A percentile compares a stretch with the other conserved stretches of the same genome.
phyloP scores from a whole-genome alignment of 495 filamentous ascomycete genomes.

The Parmelia sp. region DNA sequence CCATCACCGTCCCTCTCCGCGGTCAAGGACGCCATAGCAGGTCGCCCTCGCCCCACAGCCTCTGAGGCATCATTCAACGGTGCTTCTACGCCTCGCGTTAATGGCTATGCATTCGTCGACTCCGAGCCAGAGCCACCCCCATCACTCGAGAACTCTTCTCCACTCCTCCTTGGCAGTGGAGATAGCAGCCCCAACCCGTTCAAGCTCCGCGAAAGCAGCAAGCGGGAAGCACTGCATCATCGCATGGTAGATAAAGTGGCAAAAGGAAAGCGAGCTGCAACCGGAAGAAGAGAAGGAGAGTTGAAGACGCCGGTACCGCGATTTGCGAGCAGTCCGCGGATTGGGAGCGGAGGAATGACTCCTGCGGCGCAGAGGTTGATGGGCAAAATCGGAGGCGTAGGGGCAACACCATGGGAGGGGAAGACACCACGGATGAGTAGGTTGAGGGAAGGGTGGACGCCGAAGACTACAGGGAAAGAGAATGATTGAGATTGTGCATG shows the following conservation, averaged over 20 bases:
- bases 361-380: slow-evolving; percentile 79
- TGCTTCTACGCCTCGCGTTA: slow-evolving; percentile 80
- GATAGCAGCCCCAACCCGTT: slow-evolving; percentile 74
- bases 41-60: slow-evolving; percentile 56
- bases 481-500: neutral
- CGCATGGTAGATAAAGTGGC: slow-evolving; percentile 84
- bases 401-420: slow-evolving; percentile 33
- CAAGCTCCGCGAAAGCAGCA: slow-evolving; percentile 65
- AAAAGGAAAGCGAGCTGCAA: slow-evolving; percentile 55
- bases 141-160: slow-evolving; percentile 17
- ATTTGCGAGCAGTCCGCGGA: slow-evolving; percentile 66
- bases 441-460: slow-evolving; percentile 51
- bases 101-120: slow-evolving; percentile 92
- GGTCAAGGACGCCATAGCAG: slow-evolving; percentile 79
- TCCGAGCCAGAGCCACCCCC: slow-evolving; percentile 55
- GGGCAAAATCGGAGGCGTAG: slow-evolving; percentile 54
- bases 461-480: slow-evolving; percentile 24
- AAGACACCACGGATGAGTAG: slow-evolving; percentile 37
- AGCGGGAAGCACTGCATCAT: slow-evolving; percentile 77
- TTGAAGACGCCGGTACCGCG: slow-evolving; percentile 57
- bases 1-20: slow-evolving; percentile 78
- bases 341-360: slow-evolving; percentile 46
- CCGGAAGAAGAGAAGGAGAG: slow-evolving; percentile 41
- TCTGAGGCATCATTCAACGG: slow-evolving; percentile 59
- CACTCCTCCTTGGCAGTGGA: slow-evolving; percentile 47